Evolutionary conservation across 345 rosid genomes (phyloP).

Genomic region (Eucalyptus decipiens): DNA sequence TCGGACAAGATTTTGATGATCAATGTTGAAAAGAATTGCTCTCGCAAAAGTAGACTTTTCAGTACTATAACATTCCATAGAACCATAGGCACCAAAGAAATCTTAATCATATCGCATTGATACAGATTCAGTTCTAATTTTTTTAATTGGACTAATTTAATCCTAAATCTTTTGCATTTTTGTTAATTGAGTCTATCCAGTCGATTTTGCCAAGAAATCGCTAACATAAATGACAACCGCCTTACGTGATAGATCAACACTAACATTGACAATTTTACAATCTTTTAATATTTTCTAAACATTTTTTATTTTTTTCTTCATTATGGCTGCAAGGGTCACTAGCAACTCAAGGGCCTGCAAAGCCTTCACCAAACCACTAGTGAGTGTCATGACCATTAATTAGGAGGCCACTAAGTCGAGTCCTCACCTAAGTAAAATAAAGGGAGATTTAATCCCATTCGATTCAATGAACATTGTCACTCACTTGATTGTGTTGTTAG

Average conservation of each 20-base stretch:
- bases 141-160: too few species aligned
- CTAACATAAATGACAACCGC: background rate
- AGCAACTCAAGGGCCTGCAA: too few species aligned
- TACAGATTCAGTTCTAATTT: accelerated
- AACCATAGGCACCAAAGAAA: background rate
- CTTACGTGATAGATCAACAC: background rate
- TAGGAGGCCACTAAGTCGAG: accelerated
- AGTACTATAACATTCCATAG: background rate
- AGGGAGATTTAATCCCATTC: too few species aligned
- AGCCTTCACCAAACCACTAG: too few species aligned
- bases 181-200: too few species aligned
- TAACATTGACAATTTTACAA: background rate
- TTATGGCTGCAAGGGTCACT: background rate
- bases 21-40: background rate
- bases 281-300: too few species aligned
- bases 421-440: too few species aligned
- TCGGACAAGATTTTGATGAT: background rate
- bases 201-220: background rate
- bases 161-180: too few species aligned
- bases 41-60: background rate
- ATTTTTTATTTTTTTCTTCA: background rate
- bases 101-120: background rate
- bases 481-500: background rate
- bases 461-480: background rate
- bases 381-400: background rate